Conservation (phyloP, 306 rosid genomes). For the Abrus pulchellus region DNA sequence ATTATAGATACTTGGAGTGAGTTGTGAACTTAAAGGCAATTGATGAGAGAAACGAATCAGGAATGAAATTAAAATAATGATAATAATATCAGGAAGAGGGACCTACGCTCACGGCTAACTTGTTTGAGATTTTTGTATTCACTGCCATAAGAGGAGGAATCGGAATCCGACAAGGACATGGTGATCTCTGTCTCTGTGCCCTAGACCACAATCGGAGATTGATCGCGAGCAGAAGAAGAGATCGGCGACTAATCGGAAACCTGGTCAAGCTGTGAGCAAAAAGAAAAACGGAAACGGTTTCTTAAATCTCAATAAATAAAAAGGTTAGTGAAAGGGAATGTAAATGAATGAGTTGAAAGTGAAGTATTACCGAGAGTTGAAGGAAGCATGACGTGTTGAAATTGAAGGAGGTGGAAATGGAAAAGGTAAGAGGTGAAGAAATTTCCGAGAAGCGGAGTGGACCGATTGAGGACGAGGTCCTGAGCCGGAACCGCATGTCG, state of each 20-base stretch:
- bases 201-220: constrained; percentile 42
- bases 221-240: constrained; percentile 37
- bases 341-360: constrained; percentile 7
- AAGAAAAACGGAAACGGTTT: background rate
- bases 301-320: constrained; percentile 10
- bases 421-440: constrained; percentile 39
- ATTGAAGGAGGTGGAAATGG: constrained; percentile 10
- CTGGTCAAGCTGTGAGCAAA: constrained; percentile 31
- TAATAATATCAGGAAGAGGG: background rate
- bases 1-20: background rate
- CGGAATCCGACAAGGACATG: constrained; percentile 57
- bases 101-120: constrained; percentile 56
- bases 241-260: constrained; percentile 45
- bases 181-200: constrained; percentile 20
- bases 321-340: background rate
- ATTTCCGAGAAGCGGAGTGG: constrained; percentile 55
- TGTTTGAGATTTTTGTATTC: constrained; percentile 53
- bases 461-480: constrained; percentile 54
- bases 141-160: constrained; percentile 51
- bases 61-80: constrained; percentile 1
- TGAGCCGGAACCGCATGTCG: constrained; percentile 49
- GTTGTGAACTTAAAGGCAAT: constrained; percentile 11
- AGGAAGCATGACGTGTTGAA: constrained; percentile 52
- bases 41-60: constrained; percentile 15
- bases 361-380: constrained; percentile 27